Conservation (phyloP, 176 grass and related monocot species). For the Eremochloa ophiuroides region DNA sequence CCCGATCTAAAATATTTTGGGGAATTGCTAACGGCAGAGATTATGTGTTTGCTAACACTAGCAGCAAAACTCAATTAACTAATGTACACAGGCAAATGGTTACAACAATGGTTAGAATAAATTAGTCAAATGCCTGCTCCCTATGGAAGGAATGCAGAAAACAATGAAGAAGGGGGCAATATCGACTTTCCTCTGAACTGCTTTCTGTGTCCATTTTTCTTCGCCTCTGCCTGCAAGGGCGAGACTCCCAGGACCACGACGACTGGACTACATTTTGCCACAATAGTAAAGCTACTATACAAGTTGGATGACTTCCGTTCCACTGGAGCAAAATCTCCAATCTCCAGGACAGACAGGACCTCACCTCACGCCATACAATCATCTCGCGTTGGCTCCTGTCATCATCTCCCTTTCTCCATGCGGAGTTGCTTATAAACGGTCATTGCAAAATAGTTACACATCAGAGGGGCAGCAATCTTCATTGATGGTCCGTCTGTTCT, state of each 20-base stretch:
- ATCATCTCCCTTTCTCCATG: background rate
- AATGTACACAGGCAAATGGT: conserved; percentile 24
- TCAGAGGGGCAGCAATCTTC: conserved; percentile 8
- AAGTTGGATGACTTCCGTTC: conserved; percentile 1
- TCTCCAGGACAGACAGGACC: background rate
- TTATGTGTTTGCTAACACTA: background rate
- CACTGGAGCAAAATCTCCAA: background rate
- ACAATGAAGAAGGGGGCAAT: background rate
- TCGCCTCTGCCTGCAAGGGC: conserved; percentile 22
- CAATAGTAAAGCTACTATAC: conserved; percentile 28
- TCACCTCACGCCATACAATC: conserved; percentile 9
- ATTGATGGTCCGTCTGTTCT: background rate
- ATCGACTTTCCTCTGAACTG: background rate
- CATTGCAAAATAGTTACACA: conserved; percentile 11
- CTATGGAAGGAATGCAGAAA: conserved; percentile 10
- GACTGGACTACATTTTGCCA: background rate
- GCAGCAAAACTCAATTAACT: conserved; percentile 1
- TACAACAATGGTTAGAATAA: conserved; percentile 30
- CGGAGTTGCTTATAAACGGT: background rate
- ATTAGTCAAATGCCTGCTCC: conserved; percentile 17
- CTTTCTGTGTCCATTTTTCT: background rate
- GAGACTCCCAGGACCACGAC: background rate
- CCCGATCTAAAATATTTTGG: background rate
- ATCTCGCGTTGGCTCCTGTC: background rate
- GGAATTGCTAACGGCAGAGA: background rate